Percentiles rank a stretch among this genome's conserved stretches.
Conservation (phyloP, 495 filamentous ascomycete species). For the Apiosordaria backusii region DNA sequence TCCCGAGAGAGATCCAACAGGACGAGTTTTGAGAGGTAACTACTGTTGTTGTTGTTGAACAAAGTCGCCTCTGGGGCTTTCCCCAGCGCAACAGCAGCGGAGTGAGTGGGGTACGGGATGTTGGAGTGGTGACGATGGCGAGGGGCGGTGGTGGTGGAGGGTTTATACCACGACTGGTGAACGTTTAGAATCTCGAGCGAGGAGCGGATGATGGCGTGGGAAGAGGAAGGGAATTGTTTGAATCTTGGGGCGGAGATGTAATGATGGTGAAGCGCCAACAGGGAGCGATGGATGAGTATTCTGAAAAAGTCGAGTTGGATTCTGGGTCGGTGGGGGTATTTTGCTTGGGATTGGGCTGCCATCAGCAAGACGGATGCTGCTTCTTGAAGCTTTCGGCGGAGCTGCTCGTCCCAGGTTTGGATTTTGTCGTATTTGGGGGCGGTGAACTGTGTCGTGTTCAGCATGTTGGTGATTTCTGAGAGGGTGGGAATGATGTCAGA, state of each 20-base stretch:
- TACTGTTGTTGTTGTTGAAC: too few species aligned
- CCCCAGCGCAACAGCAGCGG: background rate
- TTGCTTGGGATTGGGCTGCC: background rate
- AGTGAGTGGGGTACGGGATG: background rate
- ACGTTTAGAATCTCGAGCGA: conserved; percentile 19
- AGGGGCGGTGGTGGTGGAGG: background rate
- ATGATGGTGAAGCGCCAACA: conserved; percentile 23
- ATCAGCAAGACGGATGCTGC: conserved; percentile 14
- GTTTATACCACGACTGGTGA: conserved; percentile 7
- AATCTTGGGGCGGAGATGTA: conserved; percentile 11
- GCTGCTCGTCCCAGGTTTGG: conserved; percentile 17
- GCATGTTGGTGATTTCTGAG: conserved; percentile 16
- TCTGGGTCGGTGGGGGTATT: conserved; percentile 8
- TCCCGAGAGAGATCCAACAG: conserved; percentile 27
- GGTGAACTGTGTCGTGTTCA: conserved; percentile 17
- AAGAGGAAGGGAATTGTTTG: conserved; percentile 12
- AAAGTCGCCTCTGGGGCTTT: background rate
- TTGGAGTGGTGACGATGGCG: background rate
- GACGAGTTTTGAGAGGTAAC: background rate
- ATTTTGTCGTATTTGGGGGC: conserved; percentile 14
- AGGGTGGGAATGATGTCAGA: conserved; percentile 18
- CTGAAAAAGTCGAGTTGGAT: conserved; percentile 22
- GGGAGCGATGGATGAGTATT: conserved; percentile 22
- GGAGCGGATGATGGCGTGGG: conserved; percentile 14
- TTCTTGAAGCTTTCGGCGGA: conserved; percentile 20